phyloP scores from a whole-genome alignment of 2,329 filamentous ascomycete species.

The Arthroderma sp. region DNA sequence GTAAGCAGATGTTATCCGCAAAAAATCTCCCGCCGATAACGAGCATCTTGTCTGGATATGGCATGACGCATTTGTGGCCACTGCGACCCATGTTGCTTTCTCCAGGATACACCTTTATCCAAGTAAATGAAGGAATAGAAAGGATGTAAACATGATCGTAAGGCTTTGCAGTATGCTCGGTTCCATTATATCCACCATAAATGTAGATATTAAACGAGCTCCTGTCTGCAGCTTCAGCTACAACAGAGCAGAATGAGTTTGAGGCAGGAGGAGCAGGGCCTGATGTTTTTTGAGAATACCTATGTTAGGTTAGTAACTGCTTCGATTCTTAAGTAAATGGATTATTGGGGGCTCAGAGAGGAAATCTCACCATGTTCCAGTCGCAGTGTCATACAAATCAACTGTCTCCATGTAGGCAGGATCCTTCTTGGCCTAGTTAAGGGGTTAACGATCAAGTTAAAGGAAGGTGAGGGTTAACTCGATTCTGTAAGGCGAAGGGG shows the following conservation, averaged over 20 bases:
- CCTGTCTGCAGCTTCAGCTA: slow-evolving; percentile 28
- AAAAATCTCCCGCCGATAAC: slow-evolving; percentile 25
- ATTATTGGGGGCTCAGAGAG: background rate
- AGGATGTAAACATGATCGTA: slow-evolving; percentile 27
- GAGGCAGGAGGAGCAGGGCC: slow-evolving; percentile 27
- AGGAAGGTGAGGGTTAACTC: no score
- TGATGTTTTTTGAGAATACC: slow-evolving; percentile 34
- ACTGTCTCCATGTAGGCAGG: slow-evolving; percentile 29
- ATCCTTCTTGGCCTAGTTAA: slow-evolving; percentile 13
- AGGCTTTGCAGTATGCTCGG: slow-evolving; percentile 13
- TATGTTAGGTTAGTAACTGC: slow-evolving; percentile 8
- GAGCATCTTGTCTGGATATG: slow-evolving; percentile 40
- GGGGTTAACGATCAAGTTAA: background rate
- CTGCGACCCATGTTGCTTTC: slow-evolving; percentile 17
- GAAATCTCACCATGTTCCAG: slow-evolving; percentile 19
- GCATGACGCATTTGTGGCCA: slow-evolving; percentile 25
- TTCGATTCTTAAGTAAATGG: background rate
- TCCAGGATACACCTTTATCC: slow-evolving; percentile 21
- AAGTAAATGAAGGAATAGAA: slow-evolving; percentile 26
- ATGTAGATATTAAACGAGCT: slow-evolving; percentile 29
- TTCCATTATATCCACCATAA: slow-evolving; percentile 25
- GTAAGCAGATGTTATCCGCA: slow-evolving; percentile 34
- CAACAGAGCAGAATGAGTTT: slow-evolving; percentile 32
- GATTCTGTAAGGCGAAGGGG: background rate
- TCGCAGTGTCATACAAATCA: slow-evolving; percentile 28